phyloP scores from a whole-genome alignment of 805 yeast species.

The Pichia cabralensis region DNA sequence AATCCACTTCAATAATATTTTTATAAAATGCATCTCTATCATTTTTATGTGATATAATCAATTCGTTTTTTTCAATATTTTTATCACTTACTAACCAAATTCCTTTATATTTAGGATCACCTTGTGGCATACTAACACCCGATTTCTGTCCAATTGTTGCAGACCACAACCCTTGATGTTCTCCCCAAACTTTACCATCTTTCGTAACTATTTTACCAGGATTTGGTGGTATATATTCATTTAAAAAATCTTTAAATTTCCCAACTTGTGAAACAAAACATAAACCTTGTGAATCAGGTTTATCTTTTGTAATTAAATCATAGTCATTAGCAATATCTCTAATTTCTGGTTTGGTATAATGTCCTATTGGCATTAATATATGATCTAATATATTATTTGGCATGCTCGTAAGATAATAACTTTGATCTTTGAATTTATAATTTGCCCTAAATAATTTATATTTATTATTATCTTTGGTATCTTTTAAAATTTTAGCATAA shows the following conservation, averaged over 20 bases:
- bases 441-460: constrained; percentile 46
- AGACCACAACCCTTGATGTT: constrained; percentile 83
- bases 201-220: constrained; percentile 78
- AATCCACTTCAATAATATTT: constrained; percentile 30
- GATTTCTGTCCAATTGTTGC: constrained; percentile 90
- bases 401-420: constrained; percentile 76
- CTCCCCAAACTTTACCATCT: constrained; percentile 69
- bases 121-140: constrained; percentile 81
- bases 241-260: constrained; percentile 60
- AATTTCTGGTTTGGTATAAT: constrained; percentile 62
- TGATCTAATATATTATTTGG: constrained; percentile 33
- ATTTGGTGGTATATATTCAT: constrained; percentile 59
- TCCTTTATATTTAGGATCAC: constrained; percentile 64
- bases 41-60: constrained; percentile 68
- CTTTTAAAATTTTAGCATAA: constrained; percentile 46
- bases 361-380: constrained; percentile 74
- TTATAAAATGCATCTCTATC: constrained; percentile 48
- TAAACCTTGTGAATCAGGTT: constrained; percentile 90
- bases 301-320: constrained; percentile 52
- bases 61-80: constrained; percentile 49
- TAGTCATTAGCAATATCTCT: constrained; percentile 51
- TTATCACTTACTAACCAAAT: constrained; percentile 84
- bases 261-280: constrained; percentile 73
- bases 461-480: constrained; percentile 23
- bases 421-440: constrained; percentile 70